phyloP scores from a whole-genome alignment of 2,329 filamentous ascomycete genomes.

The Aureobasidium uvarum region DNA sequence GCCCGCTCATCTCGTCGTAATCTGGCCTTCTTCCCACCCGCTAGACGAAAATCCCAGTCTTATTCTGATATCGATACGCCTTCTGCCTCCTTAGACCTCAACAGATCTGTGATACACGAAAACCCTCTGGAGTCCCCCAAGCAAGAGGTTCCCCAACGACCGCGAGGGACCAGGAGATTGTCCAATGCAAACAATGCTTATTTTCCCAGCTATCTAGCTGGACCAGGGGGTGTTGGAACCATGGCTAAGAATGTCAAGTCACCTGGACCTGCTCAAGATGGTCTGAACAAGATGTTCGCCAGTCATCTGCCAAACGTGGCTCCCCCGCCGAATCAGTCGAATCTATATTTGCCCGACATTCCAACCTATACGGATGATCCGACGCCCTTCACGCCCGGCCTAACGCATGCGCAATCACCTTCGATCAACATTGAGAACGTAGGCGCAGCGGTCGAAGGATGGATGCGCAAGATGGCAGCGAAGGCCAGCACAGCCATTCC shows the following conservation, averaged over 20 bases:
- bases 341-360: conserved; percentile 60
- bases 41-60: conserved; percentile 80
- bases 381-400: conserved; percentile 16
- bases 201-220: conserved; percentile 61
- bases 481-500: conserved; percentile 48
- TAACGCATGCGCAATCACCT: conserved; percentile 28
- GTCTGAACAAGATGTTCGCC: conserved; percentile 78
- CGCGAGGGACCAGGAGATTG: conserved; percentile 41
- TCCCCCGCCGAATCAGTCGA: conserved; percentile 56
- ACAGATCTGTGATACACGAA: conserved; percentile 43
- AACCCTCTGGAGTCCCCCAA: conserved; percentile 36
- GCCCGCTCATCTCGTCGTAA: conserved; percentile 75
- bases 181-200: conserved; percentile 43
- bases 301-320: conserved; percentile 78
- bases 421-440: conserved; percentile 69
- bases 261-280: conserved; percentile 80
- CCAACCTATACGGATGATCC: conserved; percentile 49
- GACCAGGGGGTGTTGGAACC: conserved; percentile 85
- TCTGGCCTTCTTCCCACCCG: conserved; percentile 87
- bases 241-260: conserved; percentile 67
- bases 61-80: conserved; percentile 62
- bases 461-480: conserved; percentile 78
- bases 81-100: conserved; percentile 62
- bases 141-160: conserved; percentile 41
- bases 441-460: conserved; percentile 82